These are phyloP conservation scores for Haberlea rhodopensis DNA, from an alignment of 257 asterid species.

Conservation along the genomic window DNA sequence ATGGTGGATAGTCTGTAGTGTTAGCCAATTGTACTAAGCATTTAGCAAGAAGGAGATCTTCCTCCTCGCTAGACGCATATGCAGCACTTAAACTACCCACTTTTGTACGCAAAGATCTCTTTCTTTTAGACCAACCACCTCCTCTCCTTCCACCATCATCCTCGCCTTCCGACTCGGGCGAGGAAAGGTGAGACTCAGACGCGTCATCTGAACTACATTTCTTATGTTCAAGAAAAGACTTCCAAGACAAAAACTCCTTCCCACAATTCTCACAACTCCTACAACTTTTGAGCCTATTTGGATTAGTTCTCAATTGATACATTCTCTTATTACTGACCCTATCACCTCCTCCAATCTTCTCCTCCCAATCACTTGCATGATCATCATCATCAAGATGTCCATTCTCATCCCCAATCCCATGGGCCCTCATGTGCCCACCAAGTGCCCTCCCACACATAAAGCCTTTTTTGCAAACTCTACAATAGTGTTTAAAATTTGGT, in stretches of 20 bases:
- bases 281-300: constrained; percentile 70
- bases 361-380: constrained; percentile 77
- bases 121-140: constrained; percentile 67
- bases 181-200: constrained; percentile 62
- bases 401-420: constrained; percentile 71
- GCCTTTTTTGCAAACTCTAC: constrained; percentile 90
- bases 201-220: constrained; percentile 75
- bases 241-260: constrained; percentile 85
- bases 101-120: constrained; percentile 69
- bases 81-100: constrained; percentile 41
- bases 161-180: constrained; percentile 52
- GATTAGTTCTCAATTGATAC: constrained; percentile 82
- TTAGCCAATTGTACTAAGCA: constrained; percentile 76
- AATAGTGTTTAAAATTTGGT: constrained; percentile 67
- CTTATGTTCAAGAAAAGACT: constrained; percentile 89
- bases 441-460: constrained; percentile 94
- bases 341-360: constrained; percentile 41
- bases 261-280: constrained; percentile 84
- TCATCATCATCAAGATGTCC: constrained; percentile 52
- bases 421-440: constrained; percentile 98
- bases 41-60: constrained; percentile 70
- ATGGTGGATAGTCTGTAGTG: constrained; percentile 41
- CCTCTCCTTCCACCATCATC: constrained; percentile 36
- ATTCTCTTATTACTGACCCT: constrained; percentile 48
- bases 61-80: constrained; percentile 53